Conservation (phyloP, 306 rosid species). For the Inga oerstediana region DNA sequence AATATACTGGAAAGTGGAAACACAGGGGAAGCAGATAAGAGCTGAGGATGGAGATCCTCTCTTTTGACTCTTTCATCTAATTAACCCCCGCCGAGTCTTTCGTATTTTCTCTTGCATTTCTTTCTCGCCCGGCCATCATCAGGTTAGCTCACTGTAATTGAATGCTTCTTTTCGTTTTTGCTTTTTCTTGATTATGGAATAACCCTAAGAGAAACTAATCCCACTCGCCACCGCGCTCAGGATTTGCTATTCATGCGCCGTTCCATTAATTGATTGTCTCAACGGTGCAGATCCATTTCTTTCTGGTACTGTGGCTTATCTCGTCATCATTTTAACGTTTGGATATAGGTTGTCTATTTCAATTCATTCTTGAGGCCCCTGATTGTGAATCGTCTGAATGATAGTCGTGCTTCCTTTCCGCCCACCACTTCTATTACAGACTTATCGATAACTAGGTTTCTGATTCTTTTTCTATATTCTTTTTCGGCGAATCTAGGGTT, state of each 20-base stretch:
- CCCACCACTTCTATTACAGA: not conserved
- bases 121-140: not conserved
- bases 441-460: not conserved
- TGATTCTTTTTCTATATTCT: slow-evolving; percentile 12
- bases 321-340: not conserved
- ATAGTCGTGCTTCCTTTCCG: not conserved
- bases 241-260: not conserved
- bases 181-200: not conserved
- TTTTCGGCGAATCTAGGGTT: slow-evolving; percentile 57
- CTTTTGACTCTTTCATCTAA: not conserved
- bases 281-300: not conserved
- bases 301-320: not conserved
- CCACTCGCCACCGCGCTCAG: not conserved
- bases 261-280: not conserved
- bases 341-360: slow-evolving; percentile 21
- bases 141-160: slow-evolving; percentile 14
- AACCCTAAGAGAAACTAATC: slow-evolving; percentile 12
- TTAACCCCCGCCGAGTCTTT: not conserved
- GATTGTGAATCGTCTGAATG: slow-evolving; percentile 8
- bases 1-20: not conserved
- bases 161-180: not conserved
- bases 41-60: not conserved
- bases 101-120: not conserved
- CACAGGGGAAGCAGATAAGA: not conserved
- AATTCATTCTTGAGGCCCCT: not conserved